A percentile compares a stretch with the other conserved stretches of the same genome.
These are phyloP conservation scores for Metarhizium humberi DNA, from an alignment of 2,329 filamentous ascomycete genomes.

Conservation along the genomic window DNA sequence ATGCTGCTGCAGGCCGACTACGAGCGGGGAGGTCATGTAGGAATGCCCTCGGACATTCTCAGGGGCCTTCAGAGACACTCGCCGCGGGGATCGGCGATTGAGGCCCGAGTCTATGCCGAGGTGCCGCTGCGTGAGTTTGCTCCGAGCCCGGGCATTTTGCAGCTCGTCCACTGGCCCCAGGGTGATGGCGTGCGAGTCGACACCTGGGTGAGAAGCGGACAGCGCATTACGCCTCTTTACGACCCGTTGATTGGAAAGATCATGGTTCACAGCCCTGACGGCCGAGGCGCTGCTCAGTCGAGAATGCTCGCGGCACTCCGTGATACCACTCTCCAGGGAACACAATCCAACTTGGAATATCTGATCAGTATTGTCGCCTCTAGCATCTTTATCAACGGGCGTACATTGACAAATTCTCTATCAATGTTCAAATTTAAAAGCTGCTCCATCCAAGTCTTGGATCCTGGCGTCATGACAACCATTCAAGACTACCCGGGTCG, in stretches of 20 bases:
- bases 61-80: slow-evolving; percentile 6
- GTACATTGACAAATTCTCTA: slow-evolving; percentile 49
- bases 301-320: slow-evolving; percentile 33
- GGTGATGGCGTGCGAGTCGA: slow-evolving; percentile 43
- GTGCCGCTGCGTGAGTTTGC: slow-evolving; percentile 47
- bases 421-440: slow-evolving; percentile 36
- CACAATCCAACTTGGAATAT: slow-evolving; percentile 48
- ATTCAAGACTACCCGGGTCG: slow-evolving; percentile 51
- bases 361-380: slow-evolving; percentile 39
- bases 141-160: slow-evolving; percentile 49
- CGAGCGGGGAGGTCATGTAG: background rate
- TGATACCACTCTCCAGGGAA: slow-evolving; percentile 31
- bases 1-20: slow-evolving; percentile 27
- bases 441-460: slow-evolving; percentile 44
- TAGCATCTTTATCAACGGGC: slow-evolving; percentile 34
- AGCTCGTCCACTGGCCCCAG: slow-evolving; percentile 44
- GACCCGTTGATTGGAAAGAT: slow-evolving; percentile 49
- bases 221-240: slow-evolving; percentile 47
- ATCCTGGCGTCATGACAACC: slow-evolving; percentile 45
- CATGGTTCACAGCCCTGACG: slow-evolving; percentile 38
- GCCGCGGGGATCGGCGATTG: slow-evolving; percentile 22
- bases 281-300: slow-evolving; percentile 28
- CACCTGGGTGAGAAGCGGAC: slow-evolving; percentile 51
- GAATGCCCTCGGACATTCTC: slow-evolving; percentile 1
- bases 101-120: slow-evolving; percentile 28